A percentile compares a stretch with the other conserved stretches of the same genome.
Evolutionary conservation across 768 basidiomycete genomes (phyloP).

Genomic region (Galerina marginata): DNA sequence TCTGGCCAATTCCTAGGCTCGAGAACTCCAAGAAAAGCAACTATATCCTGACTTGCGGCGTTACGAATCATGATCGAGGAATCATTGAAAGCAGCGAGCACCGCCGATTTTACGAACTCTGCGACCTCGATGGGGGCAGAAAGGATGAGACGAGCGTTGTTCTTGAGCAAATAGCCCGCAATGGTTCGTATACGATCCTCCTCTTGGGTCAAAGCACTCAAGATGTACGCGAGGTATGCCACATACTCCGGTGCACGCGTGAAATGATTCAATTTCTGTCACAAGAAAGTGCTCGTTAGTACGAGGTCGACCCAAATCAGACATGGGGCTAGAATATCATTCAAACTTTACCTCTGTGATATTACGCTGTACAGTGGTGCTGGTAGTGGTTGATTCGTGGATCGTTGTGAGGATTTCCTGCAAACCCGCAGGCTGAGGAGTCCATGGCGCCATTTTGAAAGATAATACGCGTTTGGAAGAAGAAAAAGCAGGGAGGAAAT

Average conservation of each 20-base stretch:
- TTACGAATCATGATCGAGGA: slow-evolving; percentile 87
- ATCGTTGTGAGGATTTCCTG: slow-evolving; percentile 93
- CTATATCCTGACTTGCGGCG: slow-evolving; percentile 92
- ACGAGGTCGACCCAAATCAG: slow-evolving; percentile 24
- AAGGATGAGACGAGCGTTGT: slow-evolving; percentile 84
- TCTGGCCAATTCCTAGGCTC: slow-evolving; percentile 96
- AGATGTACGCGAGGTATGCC: slow-evolving; percentile 94
- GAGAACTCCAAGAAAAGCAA: slow-evolving; percentile 83
- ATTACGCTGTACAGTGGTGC: slow-evolving; percentile 73
- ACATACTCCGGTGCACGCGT: slow-evolving; percentile 92
- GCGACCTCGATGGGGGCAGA: slow-evolving; percentile 68
- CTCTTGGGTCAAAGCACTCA: slow-evolving; percentile 79
- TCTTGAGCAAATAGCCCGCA: slow-evolving; percentile 97
- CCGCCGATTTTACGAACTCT: slow-evolving; percentile 74
- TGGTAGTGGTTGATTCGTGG: slow-evolving; percentile 85
- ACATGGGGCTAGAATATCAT: slow-evolving; percentile 7
- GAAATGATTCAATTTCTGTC: slow-evolving; percentile 85
- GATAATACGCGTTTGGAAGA: slow-evolving; percentile 43
- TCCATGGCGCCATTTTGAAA: slow-evolving; percentile 74
- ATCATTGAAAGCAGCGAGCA: slow-evolving; percentile 84
- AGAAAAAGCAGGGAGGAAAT: slow-evolving; percentile 26
- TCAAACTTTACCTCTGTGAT: slow-evolving; percentile 75
- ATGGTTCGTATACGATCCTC: slow-evolving; percentile 94
- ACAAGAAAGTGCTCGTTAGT: slow-evolving; percentile 4
- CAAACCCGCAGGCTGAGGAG: slow-evolving; percentile 83